These are phyloP conservation scores for Inga oerstediana DNA, from an alignment of 306 rosid species.

Conservation along the genomic window DNA sequence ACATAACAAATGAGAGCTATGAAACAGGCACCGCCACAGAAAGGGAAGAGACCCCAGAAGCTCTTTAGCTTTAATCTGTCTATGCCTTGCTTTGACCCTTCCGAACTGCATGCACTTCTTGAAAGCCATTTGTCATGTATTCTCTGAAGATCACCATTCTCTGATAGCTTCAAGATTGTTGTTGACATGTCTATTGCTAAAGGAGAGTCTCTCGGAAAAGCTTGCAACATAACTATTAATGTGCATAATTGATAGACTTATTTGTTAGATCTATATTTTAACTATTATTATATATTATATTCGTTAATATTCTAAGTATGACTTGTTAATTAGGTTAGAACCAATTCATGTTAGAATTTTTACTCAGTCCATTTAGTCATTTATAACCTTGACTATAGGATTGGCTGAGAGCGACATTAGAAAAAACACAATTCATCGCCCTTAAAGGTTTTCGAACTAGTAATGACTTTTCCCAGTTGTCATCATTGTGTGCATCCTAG, in stretches of 20 bases:
- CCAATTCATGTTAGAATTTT: no score
- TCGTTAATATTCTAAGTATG: no score
- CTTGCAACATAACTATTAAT: constrained; percentile 33
- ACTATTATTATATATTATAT: no score
- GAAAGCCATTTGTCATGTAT: constrained; percentile 82
- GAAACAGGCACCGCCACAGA: constrained; percentile 64
- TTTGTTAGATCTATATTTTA: no score
- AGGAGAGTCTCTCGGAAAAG: constrained; percentile 73
- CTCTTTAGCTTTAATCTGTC: constrained; percentile 62
- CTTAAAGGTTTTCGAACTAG: no score
- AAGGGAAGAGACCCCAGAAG: constrained; percentile 68
- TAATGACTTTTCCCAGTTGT: no score
- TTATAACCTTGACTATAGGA: no score
- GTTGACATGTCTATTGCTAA: constrained; percentile 79
- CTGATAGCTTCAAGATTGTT: constrained; percentile 64
- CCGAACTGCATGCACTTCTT: constrained; percentile 70
- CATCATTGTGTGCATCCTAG: no score
- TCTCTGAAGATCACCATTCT: constrained; percentile 73
- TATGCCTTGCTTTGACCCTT: constrained; percentile 53
- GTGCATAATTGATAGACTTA: not conserved
- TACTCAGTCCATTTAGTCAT: no score
- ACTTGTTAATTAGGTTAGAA: no score
- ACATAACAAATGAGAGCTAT: constrained; percentile 59
- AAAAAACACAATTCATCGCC: no score
- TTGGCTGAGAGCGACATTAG: no score